A percentile compares a stretch with the other conserved stretches of the same genome.
phyloP scores from a whole-genome alignment of 1,139 yeast genomes.

The Blastobotrys niveus region DNA sequence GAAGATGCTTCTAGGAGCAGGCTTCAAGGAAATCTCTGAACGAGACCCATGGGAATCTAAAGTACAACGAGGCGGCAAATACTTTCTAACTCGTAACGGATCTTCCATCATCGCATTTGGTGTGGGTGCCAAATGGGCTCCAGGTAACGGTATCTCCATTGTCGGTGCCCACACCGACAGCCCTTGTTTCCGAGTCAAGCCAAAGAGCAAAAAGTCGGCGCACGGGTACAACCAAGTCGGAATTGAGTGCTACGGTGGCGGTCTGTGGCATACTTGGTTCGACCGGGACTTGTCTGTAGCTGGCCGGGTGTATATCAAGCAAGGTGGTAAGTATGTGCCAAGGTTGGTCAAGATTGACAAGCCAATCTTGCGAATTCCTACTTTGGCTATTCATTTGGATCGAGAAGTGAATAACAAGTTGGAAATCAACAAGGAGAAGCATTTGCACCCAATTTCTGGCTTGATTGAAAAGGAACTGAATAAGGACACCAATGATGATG shows the following conservation, averaged over 20 bases:
- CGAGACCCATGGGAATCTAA: constrained; percentile 64
- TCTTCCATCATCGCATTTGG: constrained; percentile 86
- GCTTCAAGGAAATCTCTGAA: constrained; percentile 70
- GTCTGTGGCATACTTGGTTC: constrained; percentile 77
- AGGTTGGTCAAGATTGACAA: constrained; percentile 70
- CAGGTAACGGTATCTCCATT: constrained; percentile 82
- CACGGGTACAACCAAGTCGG: constrained; percentile 89
- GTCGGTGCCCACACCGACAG: constrained; percentile 96
- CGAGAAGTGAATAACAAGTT: constrained; percentile 71
- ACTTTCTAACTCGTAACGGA: constrained; percentile 58
- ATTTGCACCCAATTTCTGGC: constrained; percentile 83
- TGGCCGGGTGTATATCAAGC: constrained; percentile 74
- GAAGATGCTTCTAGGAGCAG: constrained; percentile 48
- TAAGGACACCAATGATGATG: constrained; percentile 26
- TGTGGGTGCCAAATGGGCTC: constrained; percentile 63
- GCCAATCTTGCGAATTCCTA: constrained; percentile 87
- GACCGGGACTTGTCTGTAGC: constrained; percentile 91
- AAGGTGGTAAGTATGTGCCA: constrained; percentile 50
- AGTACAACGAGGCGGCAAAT: constrained; percentile 55
- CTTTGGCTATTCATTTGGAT: constrained; percentile 87
- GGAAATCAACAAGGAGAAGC: constrained; percentile 85
- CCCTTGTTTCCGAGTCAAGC: constrained; percentile 86
- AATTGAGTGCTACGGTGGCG: constrained; percentile 93
- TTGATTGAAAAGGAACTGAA: constrained; percentile 41
- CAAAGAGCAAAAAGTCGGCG: constrained; percentile 58